These are phyloP conservation scores for Gastrolobium bilobum DNA, from an alignment of 306 rosid species.

Conservation along the genomic window DNA sequence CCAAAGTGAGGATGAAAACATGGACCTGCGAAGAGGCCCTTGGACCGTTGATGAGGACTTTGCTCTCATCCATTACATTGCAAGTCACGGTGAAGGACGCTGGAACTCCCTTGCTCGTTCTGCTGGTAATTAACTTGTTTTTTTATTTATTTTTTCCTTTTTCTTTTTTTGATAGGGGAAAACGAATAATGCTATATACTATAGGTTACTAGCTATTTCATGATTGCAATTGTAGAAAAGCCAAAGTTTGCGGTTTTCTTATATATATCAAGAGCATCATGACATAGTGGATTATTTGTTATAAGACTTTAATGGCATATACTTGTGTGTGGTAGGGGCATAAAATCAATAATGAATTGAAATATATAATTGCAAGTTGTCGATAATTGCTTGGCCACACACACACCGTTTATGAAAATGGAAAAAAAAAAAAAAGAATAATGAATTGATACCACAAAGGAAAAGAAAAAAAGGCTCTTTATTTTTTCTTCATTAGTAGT, in stretches of 20 bases:
- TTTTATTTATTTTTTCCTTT: background rate
- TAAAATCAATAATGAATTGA: constrained; percentile 18
- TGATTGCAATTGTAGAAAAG: constrained; percentile 47
- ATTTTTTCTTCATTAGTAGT: constrained; percentile 39
- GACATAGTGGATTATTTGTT: constrained; percentile 46
- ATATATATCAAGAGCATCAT: constrained; percentile 39
- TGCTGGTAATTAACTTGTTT: constrained; percentile 51
- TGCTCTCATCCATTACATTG: constrained; percentile 87
- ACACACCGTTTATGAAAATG: constrained; percentile 9
- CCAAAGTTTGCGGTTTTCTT: constrained; percentile 57
- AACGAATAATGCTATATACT: background rate
- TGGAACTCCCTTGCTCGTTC: constrained; percentile 92
- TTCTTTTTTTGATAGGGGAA: background rate
- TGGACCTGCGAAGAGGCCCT: constrained; percentile 86
- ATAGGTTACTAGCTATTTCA: background rate
- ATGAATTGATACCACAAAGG: constrained; percentile 36
- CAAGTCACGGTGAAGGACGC: constrained; percentile 93
- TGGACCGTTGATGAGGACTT: constrained; percentile 93
- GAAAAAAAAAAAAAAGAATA: constrained; percentile 11
- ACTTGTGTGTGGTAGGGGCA: constrained; percentile 53
- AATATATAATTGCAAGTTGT: constrained; percentile 42
- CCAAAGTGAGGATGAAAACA: constrained; percentile 54
- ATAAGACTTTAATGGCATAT: constrained; percentile 48
- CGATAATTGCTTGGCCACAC: constrained; percentile 43
- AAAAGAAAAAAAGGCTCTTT: constrained; percentile 36